Base-by-base conservation (phyloP, 2,329 filamentous ascomycete genomes). In the Venturia aucupariae region DNA sequence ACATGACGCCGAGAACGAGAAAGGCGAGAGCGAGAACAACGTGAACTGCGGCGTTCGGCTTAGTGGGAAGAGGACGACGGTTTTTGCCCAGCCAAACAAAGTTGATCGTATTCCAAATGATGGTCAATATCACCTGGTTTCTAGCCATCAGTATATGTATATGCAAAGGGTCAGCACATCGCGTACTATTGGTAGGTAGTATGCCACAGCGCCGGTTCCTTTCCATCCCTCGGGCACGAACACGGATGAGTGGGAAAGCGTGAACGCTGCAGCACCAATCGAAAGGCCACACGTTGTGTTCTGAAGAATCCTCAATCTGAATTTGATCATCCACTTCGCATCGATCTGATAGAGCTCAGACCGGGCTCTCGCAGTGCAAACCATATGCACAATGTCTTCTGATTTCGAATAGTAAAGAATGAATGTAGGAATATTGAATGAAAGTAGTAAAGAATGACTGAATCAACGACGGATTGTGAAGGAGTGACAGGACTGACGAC, bases 281-380 rank as follows among this genome's bases (percentile, higher is more conserved):
- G 59, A 60, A 17, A 44, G 22, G 6, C 38, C 59, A 44, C 38
- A 60, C 1, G 44, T 22, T 1, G 41, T 60, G n/a, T 60, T 60
- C n/a, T 60, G 59, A 15, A 60, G 10, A 10, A 60, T 60, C 17
- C 59, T 60, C 19, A 60, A 11, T 15, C 38, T 41, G 35, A 60
- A 60, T 32, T 60, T 60, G 7, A 60, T 17, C 35, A 42, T 60
- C 59, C 59, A 60, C 15, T 2, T 60, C 24, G 38, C 59, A 24
- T 60, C 59, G 4, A 60, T 27, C n/a, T 60, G 38, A 44, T 60
- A 60, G 7, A 60, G 59, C 10, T 60, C 38, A 24, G 59, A 60
- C 15, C 59, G 59, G 5, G 59, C 35, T 38, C 59, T 41, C 32
- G 35, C 59, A 4, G 59, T 39, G 59, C 59, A 60, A 42, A 60